Evolutionary conservation across 2,329 filamentous ascomycete genomes (phyloP).

Genomic region (Rhynchosporium agropyri): DNA sequence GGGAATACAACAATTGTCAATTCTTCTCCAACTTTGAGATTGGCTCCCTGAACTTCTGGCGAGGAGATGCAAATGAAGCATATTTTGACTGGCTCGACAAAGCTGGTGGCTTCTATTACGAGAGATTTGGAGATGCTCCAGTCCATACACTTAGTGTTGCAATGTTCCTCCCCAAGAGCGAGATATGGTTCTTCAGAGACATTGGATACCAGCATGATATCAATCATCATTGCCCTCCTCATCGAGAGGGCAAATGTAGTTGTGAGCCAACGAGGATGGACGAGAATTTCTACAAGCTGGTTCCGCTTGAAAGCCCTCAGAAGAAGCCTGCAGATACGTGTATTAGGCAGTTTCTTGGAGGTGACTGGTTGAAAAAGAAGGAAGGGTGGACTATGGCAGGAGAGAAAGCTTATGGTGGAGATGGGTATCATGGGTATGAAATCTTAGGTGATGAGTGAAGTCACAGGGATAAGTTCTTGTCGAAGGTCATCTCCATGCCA

Average conservation of each 20-base stretch:
- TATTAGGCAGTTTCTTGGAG: slow-evolving; percentile 50
- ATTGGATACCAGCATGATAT: slow-evolving; percentile 89
- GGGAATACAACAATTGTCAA: slow-evolving; percentile 95
- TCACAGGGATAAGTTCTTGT: not conserved
- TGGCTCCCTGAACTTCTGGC: slow-evolving; percentile 87
- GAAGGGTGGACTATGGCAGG: slow-evolving; percentile 47
- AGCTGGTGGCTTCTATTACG: slow-evolving; percentile 96
- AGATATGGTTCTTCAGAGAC: slow-evolving; percentile 97
- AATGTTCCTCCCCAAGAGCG: slow-evolving; percentile 82
- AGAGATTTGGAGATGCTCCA: slow-evolving; percentile 95
- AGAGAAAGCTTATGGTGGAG: slow-evolving; percentile 47
- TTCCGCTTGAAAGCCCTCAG: slow-evolving; percentile 51
- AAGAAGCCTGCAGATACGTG: slow-evolving; percentile 51
- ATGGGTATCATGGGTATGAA: slow-evolving; percentile 49
- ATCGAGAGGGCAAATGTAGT: slow-evolving; percentile 42
- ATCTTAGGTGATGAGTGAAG: slow-evolving; percentile 25
- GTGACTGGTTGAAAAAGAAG: slow-evolving; percentile 48
- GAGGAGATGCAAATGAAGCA: slow-evolving; percentile 81
- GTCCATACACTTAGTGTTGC: slow-evolving; percentile 92
- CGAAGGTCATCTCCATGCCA: not conserved
- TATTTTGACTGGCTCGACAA: slow-evolving; percentile 86
- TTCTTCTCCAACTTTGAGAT: slow-evolving; percentile 99
- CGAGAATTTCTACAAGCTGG: slow-evolving; percentile 51
- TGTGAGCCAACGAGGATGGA: slow-evolving; percentile 51
- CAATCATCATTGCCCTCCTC: slow-evolving; percentile 46